These are phyloP conservation scores for Epithele typhae DNA, from an alignment of 768 basidiomycete species.

Conservation along the genomic window DNA sequence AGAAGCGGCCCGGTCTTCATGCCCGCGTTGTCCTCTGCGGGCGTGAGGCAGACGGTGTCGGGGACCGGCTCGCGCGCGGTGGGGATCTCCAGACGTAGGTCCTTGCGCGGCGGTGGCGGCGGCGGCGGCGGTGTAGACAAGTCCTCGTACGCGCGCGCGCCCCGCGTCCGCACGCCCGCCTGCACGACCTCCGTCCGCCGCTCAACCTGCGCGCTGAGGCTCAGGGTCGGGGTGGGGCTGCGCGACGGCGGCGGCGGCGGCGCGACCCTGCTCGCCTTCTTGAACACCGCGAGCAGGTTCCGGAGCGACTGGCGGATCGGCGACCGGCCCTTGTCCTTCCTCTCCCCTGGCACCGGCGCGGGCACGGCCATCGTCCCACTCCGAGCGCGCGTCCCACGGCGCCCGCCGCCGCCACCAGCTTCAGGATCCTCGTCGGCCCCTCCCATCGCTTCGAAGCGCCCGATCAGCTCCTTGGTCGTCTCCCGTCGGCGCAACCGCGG, in stretches of 20 bases:
- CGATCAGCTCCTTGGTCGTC: conserved; percentile 50
- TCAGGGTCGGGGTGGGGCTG: not conserved
- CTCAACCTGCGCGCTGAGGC: not conserved
- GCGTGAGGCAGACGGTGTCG: conserved; percentile 22
- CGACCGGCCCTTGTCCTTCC: conserved; percentile 43
- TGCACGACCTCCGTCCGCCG: not conserved
- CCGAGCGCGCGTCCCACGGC: not conserved
- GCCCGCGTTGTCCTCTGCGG: conserved; percentile 9
- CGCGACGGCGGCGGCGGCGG: not conserved
- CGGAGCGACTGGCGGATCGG: conserved; percentile 62
- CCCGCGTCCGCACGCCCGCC: not conserved
- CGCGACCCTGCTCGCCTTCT: conserved; percentile 34
- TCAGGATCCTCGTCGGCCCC: conserved; percentile 9
- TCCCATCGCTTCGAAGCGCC: conserved; percentile 46
- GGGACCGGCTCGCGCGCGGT: not conserved
- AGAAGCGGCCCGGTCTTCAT: conserved; percentile 38
- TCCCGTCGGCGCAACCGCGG: too few relatives aligned
- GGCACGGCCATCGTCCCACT: not conserved
- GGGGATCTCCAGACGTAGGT: conserved; percentile 8
- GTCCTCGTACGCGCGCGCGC: not conserved
- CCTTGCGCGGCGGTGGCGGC: conserved; percentile 1
- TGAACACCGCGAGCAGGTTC: conserved; percentile 60
- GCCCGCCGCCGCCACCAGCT: not conserved
- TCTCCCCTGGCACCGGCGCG: not conserved
- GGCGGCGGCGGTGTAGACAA: not conserved